phyloP scores from a whole-genome alignment of 2,329 filamentous ascomycete genomes.

The Aureobasidium leucospermi region DNA sequence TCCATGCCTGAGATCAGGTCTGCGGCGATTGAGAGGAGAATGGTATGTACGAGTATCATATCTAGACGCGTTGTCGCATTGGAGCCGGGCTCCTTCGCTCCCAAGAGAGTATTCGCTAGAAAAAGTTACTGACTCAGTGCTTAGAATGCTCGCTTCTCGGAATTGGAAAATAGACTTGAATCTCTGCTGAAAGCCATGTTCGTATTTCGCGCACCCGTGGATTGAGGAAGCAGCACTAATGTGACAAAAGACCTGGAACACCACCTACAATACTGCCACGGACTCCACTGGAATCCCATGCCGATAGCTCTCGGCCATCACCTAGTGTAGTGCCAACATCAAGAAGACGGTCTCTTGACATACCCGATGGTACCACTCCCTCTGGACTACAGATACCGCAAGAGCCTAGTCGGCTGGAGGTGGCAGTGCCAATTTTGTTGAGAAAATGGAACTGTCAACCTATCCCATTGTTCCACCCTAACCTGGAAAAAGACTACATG shows the following conservation, averaged over 20 bases:
- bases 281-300: neutral
- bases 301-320: neutral
- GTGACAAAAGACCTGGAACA: neutral
- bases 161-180: slow-evolving; percentile 1
- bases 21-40: slow-evolving; percentile 7
- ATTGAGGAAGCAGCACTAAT: neutral
- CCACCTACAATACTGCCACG: slow-evolving; percentile 1
- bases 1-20: slow-evolving; percentile 5
- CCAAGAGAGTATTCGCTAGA: neutral
- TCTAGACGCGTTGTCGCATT: neutral
- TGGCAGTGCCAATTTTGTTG: slow-evolving; percentile 3
- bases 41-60: neutral
- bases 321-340: neutral
- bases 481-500: slow-evolving; percentile 3
- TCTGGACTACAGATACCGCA: slow-evolving; percentile 3
- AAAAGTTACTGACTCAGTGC: neutral
- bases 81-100: neutral
- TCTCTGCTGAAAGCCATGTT: slow-evolving; percentile 5
- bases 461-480: slow-evolving; percentile 5
- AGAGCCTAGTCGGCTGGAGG: neutral
- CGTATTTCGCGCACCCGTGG: neutral
- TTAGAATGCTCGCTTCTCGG: slow-evolving; percentile 10
- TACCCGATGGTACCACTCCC: neutral
- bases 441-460: slow-evolving; percentile 11
- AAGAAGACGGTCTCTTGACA: neutral